Percentiles rank a stretch among this genome's conserved stretches.
Evolutionary conservation across 2,329 filamentous ascomycete species (phyloP).

Genomic region (Leptographium procerum): DNA sequence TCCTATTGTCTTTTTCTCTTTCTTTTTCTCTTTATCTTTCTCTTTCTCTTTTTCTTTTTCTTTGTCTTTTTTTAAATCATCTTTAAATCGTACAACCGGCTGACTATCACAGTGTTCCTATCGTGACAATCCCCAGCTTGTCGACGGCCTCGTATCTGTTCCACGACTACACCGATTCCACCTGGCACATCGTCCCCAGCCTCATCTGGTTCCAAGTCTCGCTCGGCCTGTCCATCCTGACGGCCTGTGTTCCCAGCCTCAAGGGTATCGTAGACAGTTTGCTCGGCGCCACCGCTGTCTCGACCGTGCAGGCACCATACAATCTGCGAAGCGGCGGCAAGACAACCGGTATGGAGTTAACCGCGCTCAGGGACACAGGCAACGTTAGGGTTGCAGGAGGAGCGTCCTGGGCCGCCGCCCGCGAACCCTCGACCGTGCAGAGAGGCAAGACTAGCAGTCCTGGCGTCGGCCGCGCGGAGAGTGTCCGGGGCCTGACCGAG

Average conservation of each 20-base stretch:
- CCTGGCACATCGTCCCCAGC: slow-evolving; percentile 7
- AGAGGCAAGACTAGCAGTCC: too few relatives aligned
- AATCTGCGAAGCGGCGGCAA: neutral
- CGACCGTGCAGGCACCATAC: slow-evolving; percentile 7
- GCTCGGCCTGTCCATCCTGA: slow-evolving; percentile 10
- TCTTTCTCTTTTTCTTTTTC: too few relatives aligned
- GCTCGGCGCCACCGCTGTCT: slow-evolving; percentile 1
- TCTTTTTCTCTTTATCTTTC: too few relatives aligned
- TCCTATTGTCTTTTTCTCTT: too few relatives aligned
- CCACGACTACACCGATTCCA: slow-evolving; percentile 5
- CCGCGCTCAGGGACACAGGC: neutral
- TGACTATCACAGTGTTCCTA: slow-evolving; percentile 1
- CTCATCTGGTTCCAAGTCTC: slow-evolving; percentile 5
- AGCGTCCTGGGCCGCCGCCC: neutral
- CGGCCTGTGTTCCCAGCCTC: slow-evolving; percentile 12
- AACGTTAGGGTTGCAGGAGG: too few relatives aligned
- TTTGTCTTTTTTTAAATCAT: too few relatives aligned
- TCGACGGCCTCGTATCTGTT: neutral
- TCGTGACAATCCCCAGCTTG: slow-evolving; percentile 6
- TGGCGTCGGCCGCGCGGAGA: neutral
- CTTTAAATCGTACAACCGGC: neutral
- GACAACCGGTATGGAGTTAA: neutral
- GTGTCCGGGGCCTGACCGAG: slow-evolving; percentile 1
- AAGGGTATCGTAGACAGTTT: slow-evolving; percentile 11
- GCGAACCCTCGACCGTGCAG: neutral